Evolutionary conservation across 148 eudicot species (phyloP), one percentile per base, ranked within the genome.

Genomic region (Heliamphora exappendiculata): DNA sequence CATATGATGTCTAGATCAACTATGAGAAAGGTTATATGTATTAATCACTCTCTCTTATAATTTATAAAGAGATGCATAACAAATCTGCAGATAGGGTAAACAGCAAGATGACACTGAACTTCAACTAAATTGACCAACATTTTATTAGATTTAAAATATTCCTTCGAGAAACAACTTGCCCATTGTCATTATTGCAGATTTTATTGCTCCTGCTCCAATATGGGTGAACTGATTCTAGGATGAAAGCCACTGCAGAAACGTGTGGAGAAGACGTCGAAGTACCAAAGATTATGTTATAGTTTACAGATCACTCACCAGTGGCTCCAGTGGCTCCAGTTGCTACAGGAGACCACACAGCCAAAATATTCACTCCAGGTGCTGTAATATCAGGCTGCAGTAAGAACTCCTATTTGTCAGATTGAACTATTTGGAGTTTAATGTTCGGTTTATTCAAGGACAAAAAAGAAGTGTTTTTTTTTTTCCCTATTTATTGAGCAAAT

Each of bases 221-320:
- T 66, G 88, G 88, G 31, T 82, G 84, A 44, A 55, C 44, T 0
- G 88, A 82, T 29, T 85, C 81, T 67, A 82, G 11, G 17, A 78
- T 75, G 10, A 84, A 84, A 59, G 88, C 84, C 69, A 81, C 73
- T 54, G 82, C 86, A 60, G 86, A 31, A 29, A 68, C 82, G 42
- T 85, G 85, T 17, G 88, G 84, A 76, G 82, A 81, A 24, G 88
- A 34, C 86, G 81, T 85, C 65, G 88, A 85, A 14, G 88, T 82
- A 42, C 88, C 88, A 1, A 86, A 83, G 50, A 81, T 47, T 41
- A 83, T 81, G 71, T 85, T 85, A 20, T 71, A 83, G 81, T 81
- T 55, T 5, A 67, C 31, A 26, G 81, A 58, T 76, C 73, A 53
- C 31, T 65, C 88, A 75, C n/a, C n/a, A n/a, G n/a, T n/a, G n/a